Base-by-base conservation (phyloP, 1,139 yeast genomes). In the Nematodospora anomalae region DNA sequence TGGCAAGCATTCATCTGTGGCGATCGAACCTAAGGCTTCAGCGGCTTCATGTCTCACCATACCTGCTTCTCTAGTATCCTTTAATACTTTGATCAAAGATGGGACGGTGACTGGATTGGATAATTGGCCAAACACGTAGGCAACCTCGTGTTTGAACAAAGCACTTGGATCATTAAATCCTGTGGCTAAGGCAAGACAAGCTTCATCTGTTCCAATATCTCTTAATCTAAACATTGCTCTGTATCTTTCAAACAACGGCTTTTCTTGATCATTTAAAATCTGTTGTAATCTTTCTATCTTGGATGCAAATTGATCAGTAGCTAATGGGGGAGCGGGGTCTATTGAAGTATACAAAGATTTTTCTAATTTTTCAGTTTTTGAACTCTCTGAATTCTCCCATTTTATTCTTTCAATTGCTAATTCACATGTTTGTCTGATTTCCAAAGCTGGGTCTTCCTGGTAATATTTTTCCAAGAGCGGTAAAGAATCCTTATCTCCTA, bases 31-130 rank as follows among this genome's bases (percentile, higher is more conserved):
- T 51, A 94, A 74, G 20, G 98, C 98, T 66, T 94, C 99, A 21
- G 98, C 98, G 40, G 98, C 98, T 66, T 94, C 99, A 59, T 94
- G 99, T 67, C 99, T 83, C 24, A 94, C 98, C 98, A 94, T 94
- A 43, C 95, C 95, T 31, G 95, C 97, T 67, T 94, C 96, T 12
- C 64, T 57, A 40, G 74, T 78, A 59, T 87, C 80, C 50, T 80
- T 79, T 52, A 94, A 75, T 6, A 92, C 90, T 62, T 85, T 81
- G 45, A 88, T 76, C 50, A 94, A 76, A 16, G 94, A 73, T 31
- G 97, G 96, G 26, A 92, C 96, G 26, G 95, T 83, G 23, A 83
- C 89, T 12, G 97, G 96, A 62, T 87, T 89, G 60, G 95, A 87
- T 57, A 94, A 74, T 67, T 94, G 99, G 32, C 99, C 99, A 58